Base-by-base conservation (phyloP, 202 grass and related monocot species). In the Panicum hallii region DNA sequence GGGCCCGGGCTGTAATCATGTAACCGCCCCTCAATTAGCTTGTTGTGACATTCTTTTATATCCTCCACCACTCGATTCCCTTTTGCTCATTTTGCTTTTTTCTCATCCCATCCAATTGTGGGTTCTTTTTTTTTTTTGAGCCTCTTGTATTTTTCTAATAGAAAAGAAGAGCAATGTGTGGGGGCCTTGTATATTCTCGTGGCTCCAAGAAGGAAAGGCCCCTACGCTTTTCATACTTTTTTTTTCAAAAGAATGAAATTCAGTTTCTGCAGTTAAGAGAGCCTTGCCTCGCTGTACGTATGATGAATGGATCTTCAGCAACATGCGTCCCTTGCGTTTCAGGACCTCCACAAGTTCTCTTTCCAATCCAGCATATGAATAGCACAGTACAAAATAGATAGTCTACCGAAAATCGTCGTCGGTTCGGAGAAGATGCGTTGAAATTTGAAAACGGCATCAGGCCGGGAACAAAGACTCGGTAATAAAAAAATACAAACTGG, bases 1-100 rank as follows among this genome's bases (percentile, higher is more conserved):
- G 79, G 88, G 75, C 2, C 80, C 64, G 68, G 36, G n/a, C 46
- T 70, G 32, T 63, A 22, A 80, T 90, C 84, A 84, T 87, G 63
- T 53, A 49, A 26, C 6, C 15, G 9, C 9, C 26, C 22, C 32
- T 22, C 61, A 84, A 80, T 5, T 3, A 50, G 14, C 48, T 50
- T 50, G 14, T 12, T 12, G 67, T 54, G 63, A 40, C 77, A 77
- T 74, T 77, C 69, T 42, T 69, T 11, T 65, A 73, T 54, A 72
- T 84, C 68, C 70, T 53, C 50, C 72, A 77, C 69, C 44, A 64
- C 60, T 74, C 30, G 57, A 71, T 63, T 83, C 42, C 23, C 1
- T 28, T 40, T 78, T 22, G 1, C 16, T 28, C 22, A 6, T 7
- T 32, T 48, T n/a, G 6, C 1, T 0, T 38, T 20, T 26, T 63